These are phyloP conservation scores for Fragaria ananassa DNA, from an alignment of 306 rosid species.

Conservation along the genomic window DNA sequence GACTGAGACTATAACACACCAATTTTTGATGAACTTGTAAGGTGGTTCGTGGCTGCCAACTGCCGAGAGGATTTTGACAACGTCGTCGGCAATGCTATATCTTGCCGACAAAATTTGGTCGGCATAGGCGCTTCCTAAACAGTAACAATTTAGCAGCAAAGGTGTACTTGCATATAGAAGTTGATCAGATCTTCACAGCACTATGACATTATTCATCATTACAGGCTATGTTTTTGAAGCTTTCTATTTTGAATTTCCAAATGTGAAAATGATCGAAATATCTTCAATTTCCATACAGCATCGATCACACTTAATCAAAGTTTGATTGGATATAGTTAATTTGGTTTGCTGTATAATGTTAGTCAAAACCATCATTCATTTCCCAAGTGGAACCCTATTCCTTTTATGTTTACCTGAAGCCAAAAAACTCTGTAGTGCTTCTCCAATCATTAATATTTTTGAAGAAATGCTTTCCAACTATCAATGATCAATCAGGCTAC, in stretches of 20 bases:
- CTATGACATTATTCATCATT: too few species aligned
- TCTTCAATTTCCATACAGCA: too few species aligned
- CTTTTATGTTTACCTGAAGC: not conserved
- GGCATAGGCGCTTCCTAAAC: too few species aligned
- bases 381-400: not conserved
- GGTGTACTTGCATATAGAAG: too few species aligned
- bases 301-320: too few species aligned
- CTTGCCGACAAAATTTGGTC: too few species aligned
- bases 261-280: too few species aligned
- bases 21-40: not conserved
- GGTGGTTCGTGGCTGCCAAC: not conserved
- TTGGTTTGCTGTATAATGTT: not conserved
- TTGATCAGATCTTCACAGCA: too few species aligned
- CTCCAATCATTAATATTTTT: not conserved
- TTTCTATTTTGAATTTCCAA: too few species aligned
- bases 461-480: not conserved
- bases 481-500: not conserved
- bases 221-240: too few species aligned
- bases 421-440: not conserved
- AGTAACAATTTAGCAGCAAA: too few species aligned
- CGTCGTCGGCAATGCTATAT: not conserved
- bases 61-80: not conserved
- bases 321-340: not conserved
- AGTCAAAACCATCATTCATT: not conserved
- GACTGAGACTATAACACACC: not conserved